phyloP scores from a whole-genome alignment of 2,329 filamentous ascomycete species.

The Stachybotrys echinatus region DNA sequence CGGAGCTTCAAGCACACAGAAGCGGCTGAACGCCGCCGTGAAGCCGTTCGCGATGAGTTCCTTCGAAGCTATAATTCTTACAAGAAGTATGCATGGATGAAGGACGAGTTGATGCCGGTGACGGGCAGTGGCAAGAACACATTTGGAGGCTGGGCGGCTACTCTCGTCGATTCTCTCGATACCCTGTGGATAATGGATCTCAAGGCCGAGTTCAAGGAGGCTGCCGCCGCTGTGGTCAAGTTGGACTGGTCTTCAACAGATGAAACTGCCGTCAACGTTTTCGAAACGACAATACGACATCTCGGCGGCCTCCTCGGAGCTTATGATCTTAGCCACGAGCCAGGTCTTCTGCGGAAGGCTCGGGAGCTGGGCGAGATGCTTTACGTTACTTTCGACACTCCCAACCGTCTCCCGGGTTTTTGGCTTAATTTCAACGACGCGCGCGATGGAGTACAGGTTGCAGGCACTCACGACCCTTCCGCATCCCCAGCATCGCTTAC shows the following conservation, averaged over 20 bases:
- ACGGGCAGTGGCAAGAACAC: conserved; percentile 44
- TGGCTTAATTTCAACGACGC: conserved; percentile 1
- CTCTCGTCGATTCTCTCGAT: conserved; percentile 58
- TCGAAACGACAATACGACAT: conserved; percentile 65
- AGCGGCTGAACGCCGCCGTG: conserved; percentile 26
- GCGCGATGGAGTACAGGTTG: background rate
- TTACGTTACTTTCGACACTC: conserved; percentile 60
- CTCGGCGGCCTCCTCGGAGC: conserved; percentile 61
- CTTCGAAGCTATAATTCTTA: conserved; percentile 55
- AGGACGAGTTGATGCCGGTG: conserved; percentile 56
- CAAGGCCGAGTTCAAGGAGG: conserved; percentile 57
- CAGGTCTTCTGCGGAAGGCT: conserved; percentile 54
- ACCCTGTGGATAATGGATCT: conserved; percentile 66
- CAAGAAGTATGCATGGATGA: conserved; percentile 55
- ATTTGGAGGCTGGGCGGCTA: conserved; percentile 62
- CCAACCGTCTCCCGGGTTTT: conserved; percentile 52
- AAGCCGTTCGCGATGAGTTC: conserved; percentile 45
- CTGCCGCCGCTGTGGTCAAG: conserved; percentile 47
- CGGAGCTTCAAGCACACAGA: too few relatives aligned
- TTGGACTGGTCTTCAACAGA: conserved; percentile 55
- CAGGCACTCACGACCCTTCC: conserved; percentile 10
- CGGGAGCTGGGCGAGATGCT: conserved; percentile 56
- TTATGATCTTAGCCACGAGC: conserved; percentile 57
- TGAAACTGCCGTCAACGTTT: conserved; percentile 48
- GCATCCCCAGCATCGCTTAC: conserved; percentile 47